A percentile compares a stretch with the other conserved stretches of the same genome.
These are phyloP conservation scores for Bruguiera parviflora DNA, from an alignment of 345 rosid genomes.

Conservation along the genomic window DNA sequence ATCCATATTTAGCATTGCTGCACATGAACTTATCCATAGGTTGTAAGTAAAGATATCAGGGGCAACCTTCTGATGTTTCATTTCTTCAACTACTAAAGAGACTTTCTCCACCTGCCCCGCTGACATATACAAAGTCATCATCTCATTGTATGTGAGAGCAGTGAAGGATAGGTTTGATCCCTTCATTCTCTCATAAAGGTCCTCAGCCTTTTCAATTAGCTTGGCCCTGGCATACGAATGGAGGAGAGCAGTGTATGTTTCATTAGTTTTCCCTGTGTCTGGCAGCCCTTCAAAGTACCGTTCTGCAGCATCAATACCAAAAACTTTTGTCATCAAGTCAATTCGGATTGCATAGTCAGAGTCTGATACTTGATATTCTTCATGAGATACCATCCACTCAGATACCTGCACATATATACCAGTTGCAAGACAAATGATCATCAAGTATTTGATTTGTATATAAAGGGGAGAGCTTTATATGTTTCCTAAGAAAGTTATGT, in stretches of 20 bases:
- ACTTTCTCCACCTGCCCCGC: constrained; percentile 83
- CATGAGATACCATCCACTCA: constrained; percentile 75
- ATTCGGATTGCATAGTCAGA: constrained; percentile 67
- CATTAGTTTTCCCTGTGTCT: constrained; percentile 49
- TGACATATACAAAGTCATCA: constrained; percentile 95
- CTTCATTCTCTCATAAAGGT: constrained; percentile 54
- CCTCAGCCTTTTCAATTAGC: constrained; percentile 58
- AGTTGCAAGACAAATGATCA: constrained; percentile 8
- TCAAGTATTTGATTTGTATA: neutral
- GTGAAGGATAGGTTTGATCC: constrained; percentile 44
- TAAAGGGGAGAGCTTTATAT: neutral
- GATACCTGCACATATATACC: constrained; percentile 49
- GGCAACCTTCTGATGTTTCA: constrained; percentile 53
- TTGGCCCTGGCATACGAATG: constrained; percentile 71
- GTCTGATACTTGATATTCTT: constrained; percentile 54
- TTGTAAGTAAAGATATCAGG: constrained; percentile 84
- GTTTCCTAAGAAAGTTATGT: neutral
- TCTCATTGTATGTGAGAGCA: constrained; percentile 79
- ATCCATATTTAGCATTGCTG: constrained; percentile 55
- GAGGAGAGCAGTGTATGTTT: constrained; percentile 88
- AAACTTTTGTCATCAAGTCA: constrained; percentile 80
- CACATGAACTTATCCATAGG: constrained; percentile 87
- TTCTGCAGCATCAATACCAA: constrained; percentile 86
- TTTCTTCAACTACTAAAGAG: constrained; percentile 44
- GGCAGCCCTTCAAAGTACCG: constrained; percentile 76